Base-by-base conservation (phyloP, 2,329 filamentous ascomycete genomes). In the Alternaria burnsii region DNA sequence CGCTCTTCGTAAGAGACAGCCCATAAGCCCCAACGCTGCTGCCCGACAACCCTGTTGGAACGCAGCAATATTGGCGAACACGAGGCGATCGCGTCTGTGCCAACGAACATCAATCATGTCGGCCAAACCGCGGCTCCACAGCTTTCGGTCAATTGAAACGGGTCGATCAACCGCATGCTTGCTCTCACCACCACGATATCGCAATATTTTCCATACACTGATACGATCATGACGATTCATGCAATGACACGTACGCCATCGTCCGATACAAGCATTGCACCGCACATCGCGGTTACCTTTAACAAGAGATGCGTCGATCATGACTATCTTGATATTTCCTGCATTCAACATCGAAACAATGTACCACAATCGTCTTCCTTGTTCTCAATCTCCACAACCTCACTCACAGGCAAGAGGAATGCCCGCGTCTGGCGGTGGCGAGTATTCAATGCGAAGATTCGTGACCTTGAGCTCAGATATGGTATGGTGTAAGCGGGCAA, bases 41-140 rank as follows among this genome's bases (percentile, higher is more conserved):
- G 46, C 30, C 46, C 32, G 32, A 50, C 46, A 50, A 50, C 16
- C 30, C 4, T 36, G n/a, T n/a, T 50, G 46, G 1, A 50, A 10
- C 32, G 12, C 14, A 38, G 46, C 16, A 50, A 50, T 38, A 36
- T n/a, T 36, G 46, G 46, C 46, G 18, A 50, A 24, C 46, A 50
- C 46, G 46, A 50, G 46, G 20, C 46, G 30, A 50, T 50, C 46
- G 36, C 20, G 46, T 36, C 18, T 34, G 44, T 34, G 44, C 30
- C 30, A 48, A 30, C 30, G 46, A 48, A 32, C 46, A 34, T 20
- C 20, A 11, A 34, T 20, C 20, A 11, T 24, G 30, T 50, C 46
- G 46, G 46, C 30, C 46, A 36, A n/a, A 50, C 46, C 20, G 32
- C 46, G 46, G 46, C 46, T 50, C 46, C n/a, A 32, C 46, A 50